Percentiles rank a stretch among this genome's conserved stretches.
phyloP scores from a whole-genome alignment of 805 yeast genomes.

The Blastobotrys parvus region DNA sequence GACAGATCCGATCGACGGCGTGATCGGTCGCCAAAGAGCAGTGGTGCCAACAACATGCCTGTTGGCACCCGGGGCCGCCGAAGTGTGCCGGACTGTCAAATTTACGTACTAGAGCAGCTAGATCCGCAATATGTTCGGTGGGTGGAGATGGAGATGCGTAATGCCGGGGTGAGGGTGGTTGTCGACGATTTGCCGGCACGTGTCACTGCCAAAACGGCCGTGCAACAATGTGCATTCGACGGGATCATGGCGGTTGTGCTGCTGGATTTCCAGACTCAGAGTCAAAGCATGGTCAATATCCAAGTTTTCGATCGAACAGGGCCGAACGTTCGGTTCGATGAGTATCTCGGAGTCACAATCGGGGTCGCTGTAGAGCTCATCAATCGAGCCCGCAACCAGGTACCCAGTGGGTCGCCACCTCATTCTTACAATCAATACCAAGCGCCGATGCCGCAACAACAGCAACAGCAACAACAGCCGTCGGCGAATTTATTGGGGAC shows the following conservation, averaged over 20 bases:
- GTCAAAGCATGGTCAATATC: slow-evolving; percentile 44
- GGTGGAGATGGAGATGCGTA: slow-evolving; percentile 34
- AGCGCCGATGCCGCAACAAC: slow-evolving; percentile 3
- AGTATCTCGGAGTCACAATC: slow-evolving; percentile 61
- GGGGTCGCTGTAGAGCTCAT: slow-evolving; percentile 58
- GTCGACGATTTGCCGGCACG: slow-evolving; percentile 37
- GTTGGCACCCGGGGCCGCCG: background rate
- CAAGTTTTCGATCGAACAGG: slow-evolving; percentile 63
- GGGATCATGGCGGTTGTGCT: slow-evolving; percentile 69
- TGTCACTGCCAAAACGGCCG: slow-evolving; percentile 37
- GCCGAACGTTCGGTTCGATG: slow-evolving; percentile 65
- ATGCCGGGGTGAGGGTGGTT: slow-evolving; percentile 34
- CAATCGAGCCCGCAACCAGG: slow-evolving; percentile 20
- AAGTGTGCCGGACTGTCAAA: slow-evolving; percentile 36
- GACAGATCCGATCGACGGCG: background rate
- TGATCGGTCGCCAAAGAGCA: background rate
- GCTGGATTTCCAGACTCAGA: slow-evolving; percentile 41
- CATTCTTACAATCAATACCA: background rate
- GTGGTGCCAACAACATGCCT: background rate
- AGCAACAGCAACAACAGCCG: background rate
- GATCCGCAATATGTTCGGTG: slow-evolving; percentile 37
- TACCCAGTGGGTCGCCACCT: background rate
- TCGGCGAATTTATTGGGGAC: slow-evolving; percentile 24
- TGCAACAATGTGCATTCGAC: slow-evolving; percentile 71
- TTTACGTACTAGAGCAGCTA: slow-evolving; percentile 39